Conservation (phyloP, 164 flowering plant genomes). For the Kingdonia uniflora region DNA sequence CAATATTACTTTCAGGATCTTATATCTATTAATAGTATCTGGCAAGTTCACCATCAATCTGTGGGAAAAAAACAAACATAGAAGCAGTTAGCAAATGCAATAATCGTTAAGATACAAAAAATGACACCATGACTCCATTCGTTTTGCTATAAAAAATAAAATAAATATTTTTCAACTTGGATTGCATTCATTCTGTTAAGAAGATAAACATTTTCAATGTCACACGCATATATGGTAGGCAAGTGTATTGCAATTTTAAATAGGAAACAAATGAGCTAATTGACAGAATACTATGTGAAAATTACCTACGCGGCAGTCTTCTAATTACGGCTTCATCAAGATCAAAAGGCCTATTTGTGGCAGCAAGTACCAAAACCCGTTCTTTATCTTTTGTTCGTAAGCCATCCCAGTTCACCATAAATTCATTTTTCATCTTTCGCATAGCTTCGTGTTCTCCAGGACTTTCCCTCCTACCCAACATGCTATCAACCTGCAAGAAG, state of each 20-base stretch:
- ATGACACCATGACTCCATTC: too few species aligned
- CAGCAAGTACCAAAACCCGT: slow-evolving; percentile 87
- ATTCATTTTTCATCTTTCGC: slow-evolving; percentile 98
- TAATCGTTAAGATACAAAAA: too few species aligned
- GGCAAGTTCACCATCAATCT: slow-evolving; percentile 96
- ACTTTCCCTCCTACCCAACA: slow-evolving; percentile 87
- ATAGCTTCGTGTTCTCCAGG: slow-evolving; percentile 97
- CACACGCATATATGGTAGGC: too few species aligned
- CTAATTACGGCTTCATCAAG: slow-evolving; percentile 95
- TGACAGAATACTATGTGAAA: background rate
- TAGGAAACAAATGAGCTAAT: slow-evolving; percentile 2
- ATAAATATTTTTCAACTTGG: too few species aligned
- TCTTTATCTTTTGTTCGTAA: slow-evolving; percentile 84
- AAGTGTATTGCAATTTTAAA: too few species aligned
- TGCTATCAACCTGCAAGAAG: slow-evolving; percentile 75
- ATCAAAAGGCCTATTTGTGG: slow-evolving; percentile 95
- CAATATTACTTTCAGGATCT: slow-evolving; percentile 71
- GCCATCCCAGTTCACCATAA: slow-evolving; percentile 98
- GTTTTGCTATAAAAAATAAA: too few species aligned
- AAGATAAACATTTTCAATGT: too few species aligned
- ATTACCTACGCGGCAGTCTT: slow-evolving; percentile 82
- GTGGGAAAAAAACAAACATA: too few species aligned
- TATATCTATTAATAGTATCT: slow-evolving; percentile 79
- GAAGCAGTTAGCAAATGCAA: too few species aligned
- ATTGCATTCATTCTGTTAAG: too few species aligned